phyloP scores from a whole-genome alignment of 179 eudicot genomes.

The Silene noctiflora region DNA sequence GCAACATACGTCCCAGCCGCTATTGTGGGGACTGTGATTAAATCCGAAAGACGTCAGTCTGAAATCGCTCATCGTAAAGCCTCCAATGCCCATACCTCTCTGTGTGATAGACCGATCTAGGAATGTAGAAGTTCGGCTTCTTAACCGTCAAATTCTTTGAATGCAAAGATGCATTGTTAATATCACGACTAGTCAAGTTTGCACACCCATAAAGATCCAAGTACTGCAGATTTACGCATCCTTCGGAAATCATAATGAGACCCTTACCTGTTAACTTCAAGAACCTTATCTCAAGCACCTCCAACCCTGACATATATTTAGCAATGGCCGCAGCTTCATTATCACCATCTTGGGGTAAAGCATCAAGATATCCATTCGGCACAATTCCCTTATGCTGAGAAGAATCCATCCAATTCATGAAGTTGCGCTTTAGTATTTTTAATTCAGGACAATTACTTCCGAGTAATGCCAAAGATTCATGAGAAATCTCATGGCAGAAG shows the following conservation, averaged over 20 bases:
- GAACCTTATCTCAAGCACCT: conserved; percentile 69
- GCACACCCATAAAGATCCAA: conserved; percentile 76
- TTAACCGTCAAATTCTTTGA: conserved; percentile 56
- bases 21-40: conserved; percentile 21
- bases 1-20: neutral
- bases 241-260: conserved; percentile 57
- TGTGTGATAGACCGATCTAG: conserved; percentile 60
- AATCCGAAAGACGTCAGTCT: conserved; percentile 80
- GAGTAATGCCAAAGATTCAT: conserved; percentile 50
- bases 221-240: conserved; percentile 56
- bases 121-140: conserved; percentile 83
- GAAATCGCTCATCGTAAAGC: conserved; percentile 86
- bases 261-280: conserved; percentile 72
- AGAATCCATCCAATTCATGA: conserved; percentile 78
- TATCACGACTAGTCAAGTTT: conserved; percentile 71
- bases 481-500: conserved; percentile 84
- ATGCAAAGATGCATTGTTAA: conserved; percentile 39
- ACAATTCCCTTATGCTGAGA: conserved; percentile 70
- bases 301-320: conserved; percentile 58
- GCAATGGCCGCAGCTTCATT: conserved; percentile 79
- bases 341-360: conserved; percentile 80
- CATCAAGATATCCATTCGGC: conserved; percentile 60
- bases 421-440: conserved; percentile 55
- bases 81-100: conserved; percentile 92
- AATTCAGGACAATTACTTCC: conserved; percentile 60